phyloP scores from a whole-genome alignment of 2,329 filamentous ascomycete genomes.

The Xylaria hypoxylon region DNA sequence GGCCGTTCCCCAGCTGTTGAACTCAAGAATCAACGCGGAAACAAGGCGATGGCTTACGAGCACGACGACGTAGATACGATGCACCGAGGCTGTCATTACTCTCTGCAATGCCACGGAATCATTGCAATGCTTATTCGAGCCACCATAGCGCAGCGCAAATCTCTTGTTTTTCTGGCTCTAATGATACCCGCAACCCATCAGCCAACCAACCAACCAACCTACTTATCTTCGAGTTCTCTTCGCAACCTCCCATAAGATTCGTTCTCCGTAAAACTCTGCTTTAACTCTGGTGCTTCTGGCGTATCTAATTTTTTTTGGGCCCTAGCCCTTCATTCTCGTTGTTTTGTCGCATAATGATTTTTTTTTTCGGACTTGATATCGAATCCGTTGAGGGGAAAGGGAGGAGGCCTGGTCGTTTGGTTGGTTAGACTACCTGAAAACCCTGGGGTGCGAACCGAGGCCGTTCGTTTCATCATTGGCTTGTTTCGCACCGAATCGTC shows the following conservation, averaged over 20 bases:
- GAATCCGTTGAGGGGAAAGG: background rate
- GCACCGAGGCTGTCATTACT: background rate
- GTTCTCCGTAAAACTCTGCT: constrained; percentile 40
- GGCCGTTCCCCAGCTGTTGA: constrained; percentile 39
- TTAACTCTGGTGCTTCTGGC: constrained; percentile 41
- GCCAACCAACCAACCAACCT: constrained; percentile 16
- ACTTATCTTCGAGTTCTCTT: constrained; percentile 46
- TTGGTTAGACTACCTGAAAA: background rate
- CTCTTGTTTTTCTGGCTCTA: constrained; percentile 14
- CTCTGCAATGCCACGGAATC: background rate
- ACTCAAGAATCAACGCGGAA: constrained; percentile 43
- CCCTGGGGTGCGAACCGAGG: background rate
- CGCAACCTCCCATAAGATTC: constrained; percentile 34
- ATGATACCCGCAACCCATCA: constrained; percentile 34
- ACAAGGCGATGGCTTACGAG: constrained; percentile 40
- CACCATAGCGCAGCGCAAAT: constrained; percentile 18
- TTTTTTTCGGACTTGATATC: background rate
- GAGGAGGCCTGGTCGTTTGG: background rate
- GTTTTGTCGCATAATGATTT: background rate
- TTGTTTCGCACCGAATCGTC: background rate
- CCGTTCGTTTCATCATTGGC: background rate
- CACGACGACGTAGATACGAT: constrained; percentile 31
- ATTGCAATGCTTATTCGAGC: constrained; percentile 11
- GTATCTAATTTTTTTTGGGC: constrained; percentile 12
- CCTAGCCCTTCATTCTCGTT: background rate